Conservation (phyloP, 2,329 filamentous ascomycete genomes). For the Myriosclerotinia scirpicola region DNA sequence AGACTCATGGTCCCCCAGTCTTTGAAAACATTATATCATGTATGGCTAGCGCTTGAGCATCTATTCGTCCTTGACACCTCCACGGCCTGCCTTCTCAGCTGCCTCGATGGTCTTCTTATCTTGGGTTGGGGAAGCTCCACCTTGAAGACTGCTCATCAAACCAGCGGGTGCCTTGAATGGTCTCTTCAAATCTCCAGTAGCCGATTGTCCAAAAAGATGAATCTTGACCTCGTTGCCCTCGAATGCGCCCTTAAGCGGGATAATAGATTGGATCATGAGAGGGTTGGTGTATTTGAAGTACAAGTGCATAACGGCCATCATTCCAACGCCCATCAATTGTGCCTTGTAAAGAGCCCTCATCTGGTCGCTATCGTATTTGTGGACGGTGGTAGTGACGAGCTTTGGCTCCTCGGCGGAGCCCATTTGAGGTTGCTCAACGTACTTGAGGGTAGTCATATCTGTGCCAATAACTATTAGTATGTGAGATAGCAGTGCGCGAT, state of each 20-base stretch:
- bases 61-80: constrained; percentile 70
- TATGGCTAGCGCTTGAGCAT: constrained; percentile 14
- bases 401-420: constrained; percentile 93
- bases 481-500: not conserved
- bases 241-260: constrained; percentile 92
- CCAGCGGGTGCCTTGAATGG: constrained; percentile 88
- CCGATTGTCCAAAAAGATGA: constrained; percentile 83
- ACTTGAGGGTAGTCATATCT: constrained; percentile 98
- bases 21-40: constrained; percentile 11
- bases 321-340: constrained; percentile 92
- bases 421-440: constrained; percentile 93
- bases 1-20: not conserved
- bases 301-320: constrained; percentile 98
- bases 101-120: constrained; percentile 87
- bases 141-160: constrained; percentile 77
- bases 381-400: constrained; percentile 92
- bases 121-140: constrained; percentile 70
- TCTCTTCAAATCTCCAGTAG: constrained; percentile 86
- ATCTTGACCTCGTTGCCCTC: constrained; percentile 97
- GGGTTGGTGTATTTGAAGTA: constrained; percentile 99
- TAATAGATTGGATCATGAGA: constrained; percentile 96
- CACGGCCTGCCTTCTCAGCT: constrained; percentile 71
- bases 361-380: constrained; percentile 90
- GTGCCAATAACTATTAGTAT: constrained; percentile 23
- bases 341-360: constrained; percentile 82